A percentile compares a stretch with the other conserved stretches of the same genome.
Conservation (phyloP, 192 early-diverging fungal genomes). For the Chytriomyces hyalinus region DNA sequence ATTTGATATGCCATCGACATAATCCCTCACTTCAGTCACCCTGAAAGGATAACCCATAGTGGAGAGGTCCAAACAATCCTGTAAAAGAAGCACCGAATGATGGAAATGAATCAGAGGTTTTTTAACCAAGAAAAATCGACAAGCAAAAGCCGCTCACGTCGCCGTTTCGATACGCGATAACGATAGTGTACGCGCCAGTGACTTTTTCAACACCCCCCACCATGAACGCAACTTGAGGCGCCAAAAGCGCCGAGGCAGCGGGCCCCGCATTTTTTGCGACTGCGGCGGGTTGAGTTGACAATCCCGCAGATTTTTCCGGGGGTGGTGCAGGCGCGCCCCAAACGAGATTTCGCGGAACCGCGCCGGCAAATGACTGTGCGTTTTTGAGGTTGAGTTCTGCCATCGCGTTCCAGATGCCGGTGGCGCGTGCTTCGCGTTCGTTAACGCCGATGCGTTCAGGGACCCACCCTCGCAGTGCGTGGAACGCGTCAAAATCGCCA, state of each 20-base stretch:
- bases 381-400: slow-evolving; percentile 35
- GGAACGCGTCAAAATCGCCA: slow-evolving; percentile 59
- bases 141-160: slow-evolving; percentile 25
- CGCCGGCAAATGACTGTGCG: slow-evolving; percentile 8
- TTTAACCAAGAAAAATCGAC: neutral
- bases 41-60: slow-evolving; percentile 44
- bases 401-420: slow-evolving; percentile 29
- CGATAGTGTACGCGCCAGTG: slow-evolving; percentile 38
- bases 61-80: slow-evolving; percentile 44
- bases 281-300: slow-evolving; percentile 21
- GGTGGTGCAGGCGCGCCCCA: slow-evolving; percentile 7
- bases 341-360: slow-evolving; percentile 2
- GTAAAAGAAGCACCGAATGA: neutral
- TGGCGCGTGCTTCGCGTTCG: slow-evolving; percentile 19
- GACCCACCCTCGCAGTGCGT: slow-evolving; percentile 58
- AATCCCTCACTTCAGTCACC: slow-evolving; percentile 37
- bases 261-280: neutral
- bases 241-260: slow-evolving; percentile 27
- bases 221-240: slow-evolving; percentile 10
- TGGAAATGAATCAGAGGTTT: neutral
- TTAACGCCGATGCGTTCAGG: slow-evolving; percentile 50
- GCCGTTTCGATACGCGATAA: slow-evolving; percentile 41
- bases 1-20: neutral
- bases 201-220: slow-evolving; percentile 22
- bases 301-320: neutral